Conservation (phyloP, 768 basidiomycete genomes). For the Mycena pura region DNA sequence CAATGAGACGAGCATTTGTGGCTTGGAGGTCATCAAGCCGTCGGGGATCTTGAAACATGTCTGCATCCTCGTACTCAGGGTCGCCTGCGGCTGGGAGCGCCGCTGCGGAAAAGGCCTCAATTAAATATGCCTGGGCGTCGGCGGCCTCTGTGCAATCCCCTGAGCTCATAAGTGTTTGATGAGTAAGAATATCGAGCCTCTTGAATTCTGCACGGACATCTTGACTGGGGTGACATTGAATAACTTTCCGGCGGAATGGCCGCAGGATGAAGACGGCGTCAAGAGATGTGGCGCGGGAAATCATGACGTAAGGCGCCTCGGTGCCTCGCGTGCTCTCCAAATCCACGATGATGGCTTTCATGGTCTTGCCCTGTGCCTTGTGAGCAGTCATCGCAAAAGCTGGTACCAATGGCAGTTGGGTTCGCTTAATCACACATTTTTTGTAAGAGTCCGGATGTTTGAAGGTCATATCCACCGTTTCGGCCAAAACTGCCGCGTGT, state of each 20-base stretch:
- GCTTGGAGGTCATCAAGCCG: neutral
- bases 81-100: neutral
- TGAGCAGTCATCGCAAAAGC: slow-evolving; percentile 10
- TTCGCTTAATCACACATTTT: slow-evolving; percentile 1
- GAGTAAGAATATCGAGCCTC: neutral
- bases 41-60: neutral
- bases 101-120: neutral
- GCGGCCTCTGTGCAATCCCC: neutral
- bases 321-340: neutral
- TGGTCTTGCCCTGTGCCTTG: slow-evolving; percentile 6
- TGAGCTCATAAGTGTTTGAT: neutral
- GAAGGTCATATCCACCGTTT: slow-evolving; percentile 4
- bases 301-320: slow-evolving; percentile 2
- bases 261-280: neutral
- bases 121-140: neutral
- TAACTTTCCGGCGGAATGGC: neutral
- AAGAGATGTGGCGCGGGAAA: neutral
- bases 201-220: neutral
- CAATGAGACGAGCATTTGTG: neutral
- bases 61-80: neutral
- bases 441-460: neutral
- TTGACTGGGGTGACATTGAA: neutral
- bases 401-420: neutral
- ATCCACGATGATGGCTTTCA: neutral
- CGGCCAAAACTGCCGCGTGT: neutral